Percentiles rank a stretch among this genome's conserved stretches.
phyloP scores from a whole-genome alignment of 2,329 filamentous ascomycete species.

The Phialophora chinensis region DNA sequence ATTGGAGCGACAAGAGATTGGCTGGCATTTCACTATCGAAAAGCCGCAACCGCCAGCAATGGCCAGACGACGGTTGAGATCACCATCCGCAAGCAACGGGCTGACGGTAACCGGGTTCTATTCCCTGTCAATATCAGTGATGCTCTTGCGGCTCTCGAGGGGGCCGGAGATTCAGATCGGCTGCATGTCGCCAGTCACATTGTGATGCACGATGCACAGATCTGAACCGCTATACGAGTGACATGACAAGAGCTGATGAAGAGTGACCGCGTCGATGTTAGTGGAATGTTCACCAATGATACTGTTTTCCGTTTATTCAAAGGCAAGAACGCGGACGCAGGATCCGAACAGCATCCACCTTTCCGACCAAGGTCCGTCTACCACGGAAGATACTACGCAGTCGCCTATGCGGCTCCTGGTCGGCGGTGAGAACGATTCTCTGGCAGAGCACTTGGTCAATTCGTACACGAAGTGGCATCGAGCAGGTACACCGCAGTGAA shows the following conservation, averaged over 20 bases:
- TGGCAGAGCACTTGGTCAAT: not conserved
- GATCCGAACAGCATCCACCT: not conserved
- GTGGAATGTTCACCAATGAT: not conserved
- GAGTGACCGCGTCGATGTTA: not conserved
- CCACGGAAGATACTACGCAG: not conserved
- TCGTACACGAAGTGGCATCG: not conserved
- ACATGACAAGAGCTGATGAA: not conserved
- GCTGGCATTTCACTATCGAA: not conserved
- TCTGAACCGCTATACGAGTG: not conserved
- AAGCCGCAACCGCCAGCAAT: not conserved
- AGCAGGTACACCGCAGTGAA: not conserved
- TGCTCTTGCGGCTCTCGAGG: not conserved
- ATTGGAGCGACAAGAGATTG: not conserved
- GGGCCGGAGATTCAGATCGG: not conserved
- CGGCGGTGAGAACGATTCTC: not conserved
- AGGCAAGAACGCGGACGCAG: not conserved
- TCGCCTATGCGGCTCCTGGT: not conserved
- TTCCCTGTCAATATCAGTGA: constrained; percentile 1
- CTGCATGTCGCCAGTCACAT: not conserved
- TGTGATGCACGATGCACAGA: not conserved
- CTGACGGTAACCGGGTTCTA: not conserved
- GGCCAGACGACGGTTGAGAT: not conserved
- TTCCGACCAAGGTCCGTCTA: not conserved
- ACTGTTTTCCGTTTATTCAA: not conserved
- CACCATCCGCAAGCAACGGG: not conserved